A percentile compares a stretch with the other conserved stretches of the same genome.
Evolutionary conservation across 805 yeast genomes (phyloP).

Genomic region (Clavispora santaluciae): DNA sequence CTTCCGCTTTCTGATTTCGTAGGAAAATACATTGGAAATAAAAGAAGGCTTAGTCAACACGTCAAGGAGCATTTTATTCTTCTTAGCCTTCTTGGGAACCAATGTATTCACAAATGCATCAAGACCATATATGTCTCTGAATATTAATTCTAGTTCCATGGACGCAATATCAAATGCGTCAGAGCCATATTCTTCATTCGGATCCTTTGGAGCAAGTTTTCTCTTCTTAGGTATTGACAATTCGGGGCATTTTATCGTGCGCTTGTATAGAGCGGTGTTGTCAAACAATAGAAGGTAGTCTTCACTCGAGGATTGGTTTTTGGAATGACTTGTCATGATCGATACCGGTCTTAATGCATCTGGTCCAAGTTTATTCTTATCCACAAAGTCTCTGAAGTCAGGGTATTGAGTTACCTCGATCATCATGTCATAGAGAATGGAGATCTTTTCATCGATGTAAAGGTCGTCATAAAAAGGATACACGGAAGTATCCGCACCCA

Average conservation of each 20-base stretch:
- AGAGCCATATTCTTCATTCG: slow-evolving; percentile 23
- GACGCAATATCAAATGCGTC: slow-evolving; percentile 28
- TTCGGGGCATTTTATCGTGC: slow-evolving; percentile 21
- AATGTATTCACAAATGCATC: slow-evolving; percentile 17
- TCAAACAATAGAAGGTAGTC: slow-evolving; percentile 42
- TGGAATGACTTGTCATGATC: slow-evolving; percentile 7
- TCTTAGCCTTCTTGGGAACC: slow-evolving; percentile 31
- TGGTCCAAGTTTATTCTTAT: slow-evolving; percentile 26
- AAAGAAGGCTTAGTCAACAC: slow-evolving; percentile 13
- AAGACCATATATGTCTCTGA: slow-evolving; percentile 28
- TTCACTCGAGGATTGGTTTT: slow-evolving; percentile 13
- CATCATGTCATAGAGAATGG: slow-evolving; percentile 43
- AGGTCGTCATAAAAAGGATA: slow-evolving; percentile 35
- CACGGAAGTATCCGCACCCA: slow-evolving; percentile 12
- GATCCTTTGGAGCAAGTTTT: slow-evolving; percentile 28
- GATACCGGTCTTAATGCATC: slow-evolving; percentile 22
- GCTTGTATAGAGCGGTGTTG: slow-evolving; percentile 48
- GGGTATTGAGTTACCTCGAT: slow-evolving; percentile 39
- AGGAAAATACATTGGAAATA: slow-evolving; percentile 22
- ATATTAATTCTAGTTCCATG: slow-evolving; percentile 27
- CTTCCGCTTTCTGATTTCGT: slow-evolving; percentile 52
- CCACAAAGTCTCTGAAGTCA: slow-evolving; percentile 45
- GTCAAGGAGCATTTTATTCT: slow-evolving; percentile 17
- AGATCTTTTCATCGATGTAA: slow-evolving; percentile 43
- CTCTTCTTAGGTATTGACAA: slow-evolving; percentile 33